A percentile compares a stretch with the other conserved stretches of the same genome.
These are phyloP conservation scores for Naegleria fowleri DNA, from an alignment of 208 protist species.

Conservation along the genomic window DNA sequence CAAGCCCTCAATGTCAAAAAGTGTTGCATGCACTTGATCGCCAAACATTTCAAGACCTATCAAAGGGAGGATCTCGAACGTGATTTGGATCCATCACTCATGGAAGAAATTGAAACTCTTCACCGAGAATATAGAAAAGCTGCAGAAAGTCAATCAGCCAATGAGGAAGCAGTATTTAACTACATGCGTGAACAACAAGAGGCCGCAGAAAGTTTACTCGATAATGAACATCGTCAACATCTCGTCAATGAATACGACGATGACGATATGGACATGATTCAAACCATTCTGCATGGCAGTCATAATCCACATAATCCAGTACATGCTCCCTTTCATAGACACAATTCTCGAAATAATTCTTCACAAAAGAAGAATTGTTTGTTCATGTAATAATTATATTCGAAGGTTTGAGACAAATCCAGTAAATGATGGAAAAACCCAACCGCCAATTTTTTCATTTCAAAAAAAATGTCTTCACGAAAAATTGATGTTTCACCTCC, in stretches of 20 bases:
- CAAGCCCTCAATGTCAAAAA: not conserved
- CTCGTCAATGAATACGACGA: not conserved
- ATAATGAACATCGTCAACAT: not conserved
- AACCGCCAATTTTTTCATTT: too few species aligned
- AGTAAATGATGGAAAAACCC: too few species aligned
- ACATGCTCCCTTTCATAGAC: not conserved
- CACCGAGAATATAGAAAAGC: not conserved
- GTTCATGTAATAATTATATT: too few species aligned
- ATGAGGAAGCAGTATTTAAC: not conserved
- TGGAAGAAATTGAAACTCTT: not conserved
- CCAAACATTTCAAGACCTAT: not conserved
- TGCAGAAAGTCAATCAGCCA: not conserved
- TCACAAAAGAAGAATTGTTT: not conserved
- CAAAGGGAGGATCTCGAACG: not conserved
- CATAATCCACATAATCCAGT: not conserved
- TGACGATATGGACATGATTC: not conserved
- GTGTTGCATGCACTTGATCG: not conserved
- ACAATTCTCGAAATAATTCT: not conserved
- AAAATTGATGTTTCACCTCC: not conserved
- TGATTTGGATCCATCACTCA: not conserved
- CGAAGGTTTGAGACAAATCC: too few species aligned
- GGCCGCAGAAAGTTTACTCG: not conserved
- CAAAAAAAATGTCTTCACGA: too few species aligned
- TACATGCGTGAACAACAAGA: not conserved
- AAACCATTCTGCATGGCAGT: not conserved